Conservation (phyloP, 495 filamentous ascomycete species). For the Xylaria castorea region DNA sequence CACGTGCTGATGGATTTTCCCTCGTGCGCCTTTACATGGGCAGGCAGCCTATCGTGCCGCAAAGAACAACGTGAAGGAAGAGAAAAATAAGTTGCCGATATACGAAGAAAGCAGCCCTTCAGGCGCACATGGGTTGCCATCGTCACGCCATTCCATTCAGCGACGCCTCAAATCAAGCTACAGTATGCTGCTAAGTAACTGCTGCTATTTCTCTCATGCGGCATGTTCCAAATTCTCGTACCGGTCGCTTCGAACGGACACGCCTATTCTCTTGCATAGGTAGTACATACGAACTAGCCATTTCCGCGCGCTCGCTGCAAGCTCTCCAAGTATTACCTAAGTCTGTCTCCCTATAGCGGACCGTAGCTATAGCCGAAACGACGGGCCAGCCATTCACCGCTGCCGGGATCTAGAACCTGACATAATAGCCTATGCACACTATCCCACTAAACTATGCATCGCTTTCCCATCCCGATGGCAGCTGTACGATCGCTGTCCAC, state of each 20-base stretch:
- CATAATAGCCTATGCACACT: conserved; percentile 27
- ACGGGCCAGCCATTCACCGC: conserved; percentile 13
- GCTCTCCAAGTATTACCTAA: conserved; percentile 12
- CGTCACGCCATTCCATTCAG: conserved; percentile 7
- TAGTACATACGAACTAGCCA: neutral
- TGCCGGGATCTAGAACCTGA: conserved; percentile 15
- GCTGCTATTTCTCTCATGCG: neutral
- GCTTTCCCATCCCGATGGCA: neutral
- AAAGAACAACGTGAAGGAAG: neutral
- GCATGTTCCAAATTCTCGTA: conserved; percentile 13
- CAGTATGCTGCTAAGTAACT: too few relatives aligned
- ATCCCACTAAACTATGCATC: too few relatives aligned
- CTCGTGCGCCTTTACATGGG: neutral
- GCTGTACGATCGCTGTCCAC: neutral
- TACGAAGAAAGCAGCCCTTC: conserved; percentile 12
- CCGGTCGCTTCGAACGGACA: conserved; percentile 4
- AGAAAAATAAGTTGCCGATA: neutral
- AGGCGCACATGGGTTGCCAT: neutral
- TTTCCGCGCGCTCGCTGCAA: conserved; percentile 1
- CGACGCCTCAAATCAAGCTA: neutral
- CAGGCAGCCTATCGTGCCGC: conserved; percentile 3
- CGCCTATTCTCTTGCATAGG: neutral
- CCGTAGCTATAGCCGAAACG: conserved; percentile 18
- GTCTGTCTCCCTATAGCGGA: neutral
- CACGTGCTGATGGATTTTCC: conserved; percentile 16